Conservation (phyloP, 441 rosid species). For the Gossypium trilobum region DNA sequence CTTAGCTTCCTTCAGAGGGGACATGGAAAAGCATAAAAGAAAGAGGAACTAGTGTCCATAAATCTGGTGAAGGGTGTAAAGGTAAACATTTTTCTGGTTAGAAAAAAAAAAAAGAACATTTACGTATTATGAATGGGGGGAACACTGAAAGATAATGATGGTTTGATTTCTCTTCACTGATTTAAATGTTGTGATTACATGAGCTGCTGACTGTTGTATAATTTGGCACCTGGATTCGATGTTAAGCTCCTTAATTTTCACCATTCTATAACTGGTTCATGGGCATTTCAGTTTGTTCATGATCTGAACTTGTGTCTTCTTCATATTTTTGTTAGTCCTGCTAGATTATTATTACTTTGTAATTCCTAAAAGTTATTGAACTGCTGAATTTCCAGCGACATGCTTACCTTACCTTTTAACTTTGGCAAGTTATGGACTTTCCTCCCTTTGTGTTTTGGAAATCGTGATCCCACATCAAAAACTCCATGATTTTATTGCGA, state of each 20-base stretch:
- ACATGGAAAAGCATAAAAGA: background rate
- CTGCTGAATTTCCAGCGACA: background rate
- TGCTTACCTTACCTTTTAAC: background rate
- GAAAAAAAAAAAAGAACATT: background rate
- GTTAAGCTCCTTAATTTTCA: conserved; percentile 6
- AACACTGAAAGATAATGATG: background rate
- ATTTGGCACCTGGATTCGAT: background rate
- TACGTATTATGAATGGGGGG: background rate
- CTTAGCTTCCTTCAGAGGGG: background rate
- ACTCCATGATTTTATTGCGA: background rate
- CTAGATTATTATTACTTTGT: background rate
- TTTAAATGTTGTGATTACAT: background rate
- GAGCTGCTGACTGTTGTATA: background rate
- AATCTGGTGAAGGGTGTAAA: background rate
- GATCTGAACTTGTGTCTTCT: background rate
- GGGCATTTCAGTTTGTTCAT: background rate
- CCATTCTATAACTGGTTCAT: background rate
- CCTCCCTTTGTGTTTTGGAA: background rate
- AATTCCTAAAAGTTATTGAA: background rate
- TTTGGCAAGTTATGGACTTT: background rate
- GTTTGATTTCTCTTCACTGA: background rate
- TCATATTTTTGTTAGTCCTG: background rate
- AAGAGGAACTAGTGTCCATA: background rate
- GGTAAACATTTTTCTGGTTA: background rate
- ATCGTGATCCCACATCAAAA: background rate